Base-by-base conservation (phyloP, 2,329 filamentous ascomycete species). In the Macrophomina pseudophaseolina region DNA sequence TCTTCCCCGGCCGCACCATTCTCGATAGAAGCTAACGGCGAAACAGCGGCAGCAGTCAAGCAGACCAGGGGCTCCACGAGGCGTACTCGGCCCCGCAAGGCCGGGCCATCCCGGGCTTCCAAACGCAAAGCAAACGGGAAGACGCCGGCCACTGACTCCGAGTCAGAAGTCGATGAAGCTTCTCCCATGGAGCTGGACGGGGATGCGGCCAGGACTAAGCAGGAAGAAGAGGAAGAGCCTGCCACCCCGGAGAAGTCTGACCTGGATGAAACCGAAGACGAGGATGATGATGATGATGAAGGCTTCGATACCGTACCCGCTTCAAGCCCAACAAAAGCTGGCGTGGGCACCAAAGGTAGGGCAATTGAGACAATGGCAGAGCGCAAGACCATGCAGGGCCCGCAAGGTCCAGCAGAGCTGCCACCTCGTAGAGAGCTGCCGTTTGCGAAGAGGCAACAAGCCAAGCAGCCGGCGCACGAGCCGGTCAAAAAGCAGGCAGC, bases 391-490 rank as follows among this genome's bases (percentile, higher is more conserved):
- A 64, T 68, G 33, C 49, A 40, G 30, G 23, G 58, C 32, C 46
- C 35, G 40, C 38, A 53, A 44, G 53, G 23, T 14, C 65, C 63
- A 28, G 64, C 32, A 35, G 68, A 67, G 2, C 71, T 68, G n/a
- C 76, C 78, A n/a, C 77, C 76, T 16, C 72, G 69, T 60, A 72
- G 78, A 32, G 72, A 75, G n/a, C 68, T 80, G 30, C 77, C 78
- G 2, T 80, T 79, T 67, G 70, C 68, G 7, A 73, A 72, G 56
- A 68, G 67, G 48, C 42, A 68, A 48, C 42, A 56, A 30, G 30
- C 11, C 63, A 48, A 56, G 16, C 42, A 48, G 30, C 28, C 28
- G 42, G 28, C 42, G 8, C 35, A 35, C n/a, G 32, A 38, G 28
- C n/a, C 14, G 16, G 32, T 38, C 52, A 38, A 52, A 40, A 56